Percentiles rank a stretch among this genome's conserved stretches.
phyloP scores from a whole-genome alignment of 768 basidiomycete genomes.

The Pisolithus albus region DNA sequence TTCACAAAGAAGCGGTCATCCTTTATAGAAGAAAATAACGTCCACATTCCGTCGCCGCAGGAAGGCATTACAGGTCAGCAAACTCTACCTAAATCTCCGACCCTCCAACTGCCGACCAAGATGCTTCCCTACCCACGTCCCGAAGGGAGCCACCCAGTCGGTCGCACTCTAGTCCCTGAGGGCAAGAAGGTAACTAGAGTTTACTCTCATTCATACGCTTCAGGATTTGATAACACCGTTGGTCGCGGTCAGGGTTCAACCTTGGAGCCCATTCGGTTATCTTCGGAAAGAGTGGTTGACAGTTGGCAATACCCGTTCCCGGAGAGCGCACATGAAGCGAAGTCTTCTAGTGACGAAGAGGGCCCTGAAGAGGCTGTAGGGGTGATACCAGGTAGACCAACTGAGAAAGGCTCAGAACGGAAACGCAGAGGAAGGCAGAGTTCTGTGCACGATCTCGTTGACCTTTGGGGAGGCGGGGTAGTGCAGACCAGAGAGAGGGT shows the following conservation, averaged over 20 bases:
- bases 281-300: slow-evolving; percentile 26
- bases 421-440: slow-evolving; percentile 53
- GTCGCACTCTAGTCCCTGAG: slow-evolving; percentile 5
- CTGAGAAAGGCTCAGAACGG: slow-evolving; percentile 20
- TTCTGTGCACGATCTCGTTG: slow-evolving; percentile 79
- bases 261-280: slow-evolving; percentile 6
- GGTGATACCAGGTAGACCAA: slow-evolving; percentile 16
- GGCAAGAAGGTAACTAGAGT: slow-evolving; percentile 4
- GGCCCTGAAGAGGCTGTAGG: slow-evolving; percentile 43
- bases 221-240: slow-evolving; percentile 2
- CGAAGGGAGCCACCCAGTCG: slow-evolving; percentile 27
- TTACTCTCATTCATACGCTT: slow-evolving; percentile 2
- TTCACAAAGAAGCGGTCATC: slow-evolving; percentile 72
- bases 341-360: slow-evolving; percentile 53
- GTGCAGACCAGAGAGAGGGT: slow-evolving; percentile 39
- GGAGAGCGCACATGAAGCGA: slow-evolving; percentile 19
- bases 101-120: slow-evolving; percentile 17
- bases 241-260: slow-evolving; percentile 8
- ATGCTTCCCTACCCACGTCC: slow-evolving; percentile 24
- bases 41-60: slow-evolving; percentile 24
- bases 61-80: slow-evolving; percentile 27
- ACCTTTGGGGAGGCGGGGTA: slow-evolving; percentile 63
- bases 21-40: slow-evolving; percentile 44
- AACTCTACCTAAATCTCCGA: slow-evolving; percentile 5
- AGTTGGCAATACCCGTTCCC: slow-evolving; percentile 43